phyloP scores from a whole-genome alignment of 495 filamentous ascomycete species.

The Tuber borchii region DNA sequence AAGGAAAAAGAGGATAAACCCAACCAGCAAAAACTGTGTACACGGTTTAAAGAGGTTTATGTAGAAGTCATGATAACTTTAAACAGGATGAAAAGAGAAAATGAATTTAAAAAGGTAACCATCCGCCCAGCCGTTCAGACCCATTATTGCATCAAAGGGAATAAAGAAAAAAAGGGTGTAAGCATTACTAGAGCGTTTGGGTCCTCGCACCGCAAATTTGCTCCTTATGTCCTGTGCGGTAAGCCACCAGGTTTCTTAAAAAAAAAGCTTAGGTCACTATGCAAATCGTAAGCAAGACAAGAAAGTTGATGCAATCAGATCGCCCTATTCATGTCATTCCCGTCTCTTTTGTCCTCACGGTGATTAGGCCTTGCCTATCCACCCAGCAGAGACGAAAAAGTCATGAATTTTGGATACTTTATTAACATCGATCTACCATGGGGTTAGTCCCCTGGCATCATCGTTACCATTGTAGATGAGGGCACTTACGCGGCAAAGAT shows the following conservation, averaged over 20 bases:
- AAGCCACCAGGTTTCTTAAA: conserved; percentile 13
- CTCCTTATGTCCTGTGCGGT: neutral
- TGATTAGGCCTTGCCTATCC: conserved; percentile 63
- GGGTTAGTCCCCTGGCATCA: conserved; percentile 18
- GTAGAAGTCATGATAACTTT: neutral
- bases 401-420: conserved; percentile 74
- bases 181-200: neutral
- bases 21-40: conserved; percentile 9
- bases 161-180: neutral
- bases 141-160: neutral
- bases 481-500: conserved; percentile 56
- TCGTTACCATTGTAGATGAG: neutral
- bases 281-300: neutral
- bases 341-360: neutral
- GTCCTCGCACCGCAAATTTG: neutral
- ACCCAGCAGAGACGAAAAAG: conserved; percentile 87
- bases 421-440: conserved; percentile 54
- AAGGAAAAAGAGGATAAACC: neutral
- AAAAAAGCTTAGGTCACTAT: neutral
- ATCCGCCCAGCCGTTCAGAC: neutral
- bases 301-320: neutral
- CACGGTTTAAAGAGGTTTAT: conserved; percentile 8
- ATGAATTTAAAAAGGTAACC: neutral
- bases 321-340: neutral
- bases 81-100: conserved; percentile 10